Base-by-base conservation (phyloP, 73 alveolate genomes). In the Stentor roeselii region DNA sequence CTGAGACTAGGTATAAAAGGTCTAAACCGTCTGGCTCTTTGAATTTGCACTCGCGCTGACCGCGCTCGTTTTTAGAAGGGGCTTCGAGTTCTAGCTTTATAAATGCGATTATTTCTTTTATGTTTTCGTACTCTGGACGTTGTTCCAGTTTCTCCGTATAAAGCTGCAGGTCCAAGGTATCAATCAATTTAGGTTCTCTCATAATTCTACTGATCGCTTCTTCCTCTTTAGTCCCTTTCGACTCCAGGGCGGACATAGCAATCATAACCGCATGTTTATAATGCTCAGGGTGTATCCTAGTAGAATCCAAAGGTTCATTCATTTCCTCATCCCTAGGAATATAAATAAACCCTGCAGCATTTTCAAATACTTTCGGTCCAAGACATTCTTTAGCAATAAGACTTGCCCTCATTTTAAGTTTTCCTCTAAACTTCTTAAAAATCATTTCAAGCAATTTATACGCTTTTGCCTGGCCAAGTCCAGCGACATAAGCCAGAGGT, bases 401-500 rank as follows among this genome's bases (percentile, higher is more conserved):
- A 42, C 86, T 85, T 59, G 86, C 75, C 80, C 93, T 75, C 60
- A 21, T 86, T 76, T 15, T 76, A 11, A 76, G 34, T 42, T 58
- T 59, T 14, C 67, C 58, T 0, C 90, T 87, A 36, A 84, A 36
- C 36, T 59, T 36, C 42, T 77, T 36, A 59, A 84, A 82, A 32
- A 84, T 39, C 37, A 40, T 60, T 58, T 90, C 83, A 35, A 95
- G 88, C 74, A 93, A 82, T 74, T 78, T 59, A 60, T 93, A 82
- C 0, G 98, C 97, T 86, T 95, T 95, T n/a, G 90, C 80, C 21
- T 96, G 99, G 3, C 99, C 99, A 30, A 95, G 90, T 15, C 97
- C 96, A 75, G 95, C 50, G 36, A 95, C 61, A 78, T 90, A 95
- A 76, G 83, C 67, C 39, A 95, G 84, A 36, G 90, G 86, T 42